phyloP scores from a whole-genome alignment of 1,284 basidiomycete genomes.

The Phlebopus sp. region DNA sequence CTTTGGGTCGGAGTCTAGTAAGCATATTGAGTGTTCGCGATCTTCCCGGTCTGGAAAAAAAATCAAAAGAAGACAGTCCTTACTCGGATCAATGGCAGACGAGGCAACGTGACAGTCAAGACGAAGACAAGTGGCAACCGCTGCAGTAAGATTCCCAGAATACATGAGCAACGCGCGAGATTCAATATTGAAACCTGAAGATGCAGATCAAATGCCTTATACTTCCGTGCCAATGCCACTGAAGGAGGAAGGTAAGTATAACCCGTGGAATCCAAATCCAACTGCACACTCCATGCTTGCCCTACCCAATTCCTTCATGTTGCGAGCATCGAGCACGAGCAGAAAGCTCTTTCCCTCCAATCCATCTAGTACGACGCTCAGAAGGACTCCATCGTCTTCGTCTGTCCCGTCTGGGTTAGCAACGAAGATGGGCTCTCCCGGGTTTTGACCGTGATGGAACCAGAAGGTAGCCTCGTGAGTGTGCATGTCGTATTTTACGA shows the following conservation, averaged over 20 bases:
- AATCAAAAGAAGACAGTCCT: too few species aligned
- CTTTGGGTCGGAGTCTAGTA: too few species aligned
- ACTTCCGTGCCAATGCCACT: not conserved
- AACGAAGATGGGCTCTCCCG: constrained; percentile 28
- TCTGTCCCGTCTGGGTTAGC: constrained; percentile 17
- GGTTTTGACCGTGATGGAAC: constrained; percentile 16
- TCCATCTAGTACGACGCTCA: constrained; percentile 26
- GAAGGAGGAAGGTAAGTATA: not conserved
- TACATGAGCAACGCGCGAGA: too few species aligned
- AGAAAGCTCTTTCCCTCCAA: constrained; percentile 16
- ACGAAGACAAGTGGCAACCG: too few species aligned
- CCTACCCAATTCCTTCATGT: constrained; percentile 26
- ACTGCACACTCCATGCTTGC: constrained; percentile 27
- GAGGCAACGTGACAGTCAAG: too few species aligned
- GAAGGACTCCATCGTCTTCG: constrained; percentile 29
- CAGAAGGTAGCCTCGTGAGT: constrained; percentile 12
- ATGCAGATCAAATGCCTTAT: not conserved
- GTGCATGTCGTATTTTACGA: constrained; percentile 27
- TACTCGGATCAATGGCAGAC: too few species aligned
- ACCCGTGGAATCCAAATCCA: constrained; percentile 27
- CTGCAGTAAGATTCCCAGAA: too few species aligned
- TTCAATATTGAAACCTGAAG: too few species aligned
- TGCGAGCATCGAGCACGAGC: constrained; percentile 20
- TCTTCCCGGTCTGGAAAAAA: too few species aligned
- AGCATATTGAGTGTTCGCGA: too few species aligned